phyloP scores from a whole-genome alignment of 2,329 filamentous ascomycete species.

The Ceratocystis lukuohia region DNA sequence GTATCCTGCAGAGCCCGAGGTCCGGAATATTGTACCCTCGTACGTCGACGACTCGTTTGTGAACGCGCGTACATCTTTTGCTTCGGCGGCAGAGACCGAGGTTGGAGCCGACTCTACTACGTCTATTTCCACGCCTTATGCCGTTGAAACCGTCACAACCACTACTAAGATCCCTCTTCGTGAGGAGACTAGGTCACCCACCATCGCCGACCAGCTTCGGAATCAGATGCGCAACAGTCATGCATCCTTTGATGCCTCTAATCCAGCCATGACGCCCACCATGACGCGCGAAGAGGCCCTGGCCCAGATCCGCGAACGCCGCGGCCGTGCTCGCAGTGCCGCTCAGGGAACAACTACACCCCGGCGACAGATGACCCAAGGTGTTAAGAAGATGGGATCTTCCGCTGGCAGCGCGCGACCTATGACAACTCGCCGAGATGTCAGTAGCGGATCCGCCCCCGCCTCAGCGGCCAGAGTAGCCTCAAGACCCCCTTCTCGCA shows the following conservation, averaged over 20 bases:
- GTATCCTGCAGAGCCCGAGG: constrained; percentile 20
- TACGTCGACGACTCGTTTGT: constrained; percentile 18
- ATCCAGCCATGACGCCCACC: constrained; percentile 49
- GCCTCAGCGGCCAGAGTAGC: constrained; percentile 1
- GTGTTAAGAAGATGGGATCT: constrained; percentile 8
- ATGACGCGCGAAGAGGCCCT: constrained; percentile 63
- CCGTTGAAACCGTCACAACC: constrained; percentile 35
- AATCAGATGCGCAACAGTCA: constrained; percentile 9
- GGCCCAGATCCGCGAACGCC: constrained; percentile 58
- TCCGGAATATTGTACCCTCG: constrained; percentile 27
- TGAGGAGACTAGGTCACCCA: constrained; percentile 29
- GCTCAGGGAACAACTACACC: constrained; percentile 41
- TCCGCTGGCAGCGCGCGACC: constrained; percentile 9
- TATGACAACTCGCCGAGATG: constrained; percentile 3
- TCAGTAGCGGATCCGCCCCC: not conserved
- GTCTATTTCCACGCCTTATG: not conserved
- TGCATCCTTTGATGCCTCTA: constrained; percentile 39
- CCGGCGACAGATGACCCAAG: constrained; percentile 24
- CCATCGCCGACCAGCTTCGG: constrained; percentile 8
- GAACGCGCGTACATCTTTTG: constrained; percentile 30
- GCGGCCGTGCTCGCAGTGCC: constrained; percentile 57
- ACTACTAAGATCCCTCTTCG: constrained; percentile 40
- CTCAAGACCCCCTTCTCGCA: constrained; percentile 12
- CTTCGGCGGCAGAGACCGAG: constrained; percentile 19
- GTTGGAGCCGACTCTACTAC: not conserved